Percentiles rank a stretch among this genome's conserved stretches.
Evolutionary conservation across 2,329 filamentous ascomycete genomes (phyloP).

Genomic region (Trichophyton mentagrophytes): DNA sequence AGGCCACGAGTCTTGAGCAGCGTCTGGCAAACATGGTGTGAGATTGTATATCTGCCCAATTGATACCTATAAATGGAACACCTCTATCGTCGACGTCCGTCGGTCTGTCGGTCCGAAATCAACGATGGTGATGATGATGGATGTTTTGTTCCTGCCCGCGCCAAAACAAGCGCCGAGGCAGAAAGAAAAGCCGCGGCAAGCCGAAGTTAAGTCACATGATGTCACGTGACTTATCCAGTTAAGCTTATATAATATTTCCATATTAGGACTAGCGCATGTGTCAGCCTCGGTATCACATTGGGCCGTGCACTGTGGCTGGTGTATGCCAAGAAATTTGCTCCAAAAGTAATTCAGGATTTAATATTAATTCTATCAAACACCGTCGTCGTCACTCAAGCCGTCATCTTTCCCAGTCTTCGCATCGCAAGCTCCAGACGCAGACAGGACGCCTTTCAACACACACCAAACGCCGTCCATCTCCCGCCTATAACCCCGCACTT

Average conservation of each 20-base stretch:
- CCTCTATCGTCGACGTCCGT: neutral
- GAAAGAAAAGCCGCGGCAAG: neutral
- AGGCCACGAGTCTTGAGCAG: conserved; percentile 48
- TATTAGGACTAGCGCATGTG: neutral
- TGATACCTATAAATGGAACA: neutral
- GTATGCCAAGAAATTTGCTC: neutral
- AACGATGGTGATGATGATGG: neutral
- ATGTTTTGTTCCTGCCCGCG: neutral
- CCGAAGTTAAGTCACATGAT: neutral
- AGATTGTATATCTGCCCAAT: neutral
- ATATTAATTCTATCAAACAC: neutral
- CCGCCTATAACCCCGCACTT: neutral
- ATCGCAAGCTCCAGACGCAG: neutral
- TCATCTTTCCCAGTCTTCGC: neutral
- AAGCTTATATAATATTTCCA: neutral
- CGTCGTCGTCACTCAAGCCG: neutral
- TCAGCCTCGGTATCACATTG: neutral
- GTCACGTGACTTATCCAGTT: too few relatives aligned
- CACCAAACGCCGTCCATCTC: neutral
- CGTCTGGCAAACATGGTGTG: conserved; percentile 32
- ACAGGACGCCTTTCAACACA: neutral
- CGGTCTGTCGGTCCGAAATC: too few relatives aligned
- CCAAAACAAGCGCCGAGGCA: neutral
- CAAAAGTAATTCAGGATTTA: neutral
- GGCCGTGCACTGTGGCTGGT: neutral